Percentiles rank a stretch among this genome's conserved stretches.
Evolutionary conservation across 2,329 filamentous ascomycete species (phyloP).

Genomic region (Diplodia sapinea): DNA sequence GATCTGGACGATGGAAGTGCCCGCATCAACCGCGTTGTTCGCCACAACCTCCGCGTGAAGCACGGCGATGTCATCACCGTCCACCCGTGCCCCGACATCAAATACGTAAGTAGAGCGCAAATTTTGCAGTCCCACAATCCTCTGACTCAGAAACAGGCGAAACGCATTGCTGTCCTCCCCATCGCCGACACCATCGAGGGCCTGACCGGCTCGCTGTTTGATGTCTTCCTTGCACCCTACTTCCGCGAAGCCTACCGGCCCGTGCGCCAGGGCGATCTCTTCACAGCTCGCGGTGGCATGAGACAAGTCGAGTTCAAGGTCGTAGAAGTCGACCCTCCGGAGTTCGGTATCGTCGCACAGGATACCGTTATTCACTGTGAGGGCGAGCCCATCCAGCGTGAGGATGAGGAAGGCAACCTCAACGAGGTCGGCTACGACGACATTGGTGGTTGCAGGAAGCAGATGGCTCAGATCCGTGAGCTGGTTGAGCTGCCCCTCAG

Average conservation of each 20-base stretch:
- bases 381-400: constrained; percentile 93
- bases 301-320: constrained; percentile 99
- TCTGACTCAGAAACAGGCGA: constrained; percentile 67
- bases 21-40: constrained; percentile 96
- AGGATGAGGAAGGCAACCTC: constrained; percentile 98
- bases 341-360: constrained; percentile 98
- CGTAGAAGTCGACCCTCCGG: constrained; percentile 95
- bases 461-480: constrained; percentile 99
- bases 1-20: constrained; percentile 97
- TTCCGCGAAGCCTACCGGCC: constrained; percentile 99
- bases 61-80: constrained; percentile 98
- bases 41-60: constrained; percentile 98
- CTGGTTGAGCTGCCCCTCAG: constrained; percentile 96
- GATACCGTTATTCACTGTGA: constrained; percentile 99
- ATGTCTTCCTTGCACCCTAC: constrained; percentile 98
- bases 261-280: constrained; percentile 94
- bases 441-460: constrained; percentile 98
- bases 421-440: constrained; percentile 99
- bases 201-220: constrained; percentile 95
- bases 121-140: neutral
- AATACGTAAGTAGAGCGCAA: constrained; percentile 78
- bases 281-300: constrained; percentile 98
- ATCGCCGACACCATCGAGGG: constrained; percentile 99
- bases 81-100: constrained; percentile 97
- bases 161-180: constrained; percentile 96